Base-by-base conservation (phyloP, 129 eudicot genomes). In the Flaveria robusta region DNA sequence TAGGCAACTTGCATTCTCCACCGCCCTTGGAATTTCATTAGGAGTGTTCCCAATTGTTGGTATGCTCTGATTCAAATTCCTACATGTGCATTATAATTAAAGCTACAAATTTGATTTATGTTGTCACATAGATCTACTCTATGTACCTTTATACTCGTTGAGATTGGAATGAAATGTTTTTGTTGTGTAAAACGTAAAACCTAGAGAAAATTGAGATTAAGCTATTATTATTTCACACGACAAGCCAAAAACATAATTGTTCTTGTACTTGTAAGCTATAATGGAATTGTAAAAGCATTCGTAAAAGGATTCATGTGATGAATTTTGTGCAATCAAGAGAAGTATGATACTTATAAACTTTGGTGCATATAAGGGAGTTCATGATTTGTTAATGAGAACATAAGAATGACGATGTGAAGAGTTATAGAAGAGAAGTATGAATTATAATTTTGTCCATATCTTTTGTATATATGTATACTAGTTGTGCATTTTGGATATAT, bases 11-110 rank as follows among this genome's bases (percentile, higher is more conserved):
- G 96, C 98, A 19, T 87, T 93, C 67, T 93, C 97, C 0, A 88
- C 91, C 20, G 88, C 97, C 42, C 86, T 93, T 34, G 98, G 98
- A 18, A 75, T 87, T 75, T 85, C 97, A 2, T 79, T 93, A 52
- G 98, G 98, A 67, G 42, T 91, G 20, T 93, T 93, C 79, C 98
- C 98, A 11, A 88, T 93, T 43, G 87, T 91, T 77, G 98, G 98
- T 93, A 87, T 54, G 86, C 27, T 63, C 65, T 49, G 5, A 23
- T 68, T 68, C 72, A 34, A 68, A 52, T 66, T 19, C 10, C 20
- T 23, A 18, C 37, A 20, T 34, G 37, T 60, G 67, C 65, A 13
- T 71, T 24, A 49, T 66, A 71, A 71, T 16, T 12, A 51, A 45
- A 9, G 37, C 47, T 47, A 16, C 11, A 31, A 5, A 47, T 47